Evolutionary conservation across 1,284 basidiomycete genomes (phyloP).

Genomic region (Mycosarcoma maydis): DNA sequence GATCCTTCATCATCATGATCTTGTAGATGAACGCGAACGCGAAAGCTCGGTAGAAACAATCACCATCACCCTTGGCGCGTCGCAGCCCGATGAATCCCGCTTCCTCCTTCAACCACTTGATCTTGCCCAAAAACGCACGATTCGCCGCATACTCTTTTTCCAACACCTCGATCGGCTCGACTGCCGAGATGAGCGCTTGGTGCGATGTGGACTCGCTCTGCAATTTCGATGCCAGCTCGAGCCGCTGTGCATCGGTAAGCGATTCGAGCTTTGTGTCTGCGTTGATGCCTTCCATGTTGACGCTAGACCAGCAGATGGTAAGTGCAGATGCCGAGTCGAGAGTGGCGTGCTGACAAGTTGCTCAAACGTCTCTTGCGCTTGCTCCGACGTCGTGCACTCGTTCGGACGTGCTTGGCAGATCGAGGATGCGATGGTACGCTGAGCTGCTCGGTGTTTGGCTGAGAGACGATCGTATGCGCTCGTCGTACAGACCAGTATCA

Average conservation of each 20-base stretch:
- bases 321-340: not conserved
- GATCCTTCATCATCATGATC: conserved; percentile 49
- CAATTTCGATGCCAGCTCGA: conserved; percentile 50
- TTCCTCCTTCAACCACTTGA: conserved; percentile 51
- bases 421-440: too few relatives aligned
- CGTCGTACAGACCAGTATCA: too few relatives aligned
- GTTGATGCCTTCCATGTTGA: conserved; percentile 40
- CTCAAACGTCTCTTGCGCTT: too few relatives aligned
- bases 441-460: too few relatives aligned
- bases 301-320: not conserved
- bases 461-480: too few relatives aligned
- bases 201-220: conserved; percentile 26
- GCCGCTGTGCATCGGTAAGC: conserved; percentile 47
- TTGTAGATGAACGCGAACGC: conserved; percentile 56
- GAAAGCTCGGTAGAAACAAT: conserved; percentile 63
- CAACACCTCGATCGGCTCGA: conserved; percentile 49
- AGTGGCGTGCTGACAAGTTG: not conserved
- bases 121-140: conserved; percentile 43
- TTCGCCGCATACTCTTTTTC: conserved; percentile 47
- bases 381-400: too few relatives aligned
- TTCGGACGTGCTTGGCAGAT: too few relatives aligned
- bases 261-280: conserved; percentile 32
- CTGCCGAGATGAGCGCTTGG: conserved; percentile 41
- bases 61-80: conserved; percentile 57
- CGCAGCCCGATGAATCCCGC: conserved; percentile 51